phyloP scores from a whole-genome alignment of 1,284 basidiomycete genomes.

The Sanghuangporus weigelae region DNA sequence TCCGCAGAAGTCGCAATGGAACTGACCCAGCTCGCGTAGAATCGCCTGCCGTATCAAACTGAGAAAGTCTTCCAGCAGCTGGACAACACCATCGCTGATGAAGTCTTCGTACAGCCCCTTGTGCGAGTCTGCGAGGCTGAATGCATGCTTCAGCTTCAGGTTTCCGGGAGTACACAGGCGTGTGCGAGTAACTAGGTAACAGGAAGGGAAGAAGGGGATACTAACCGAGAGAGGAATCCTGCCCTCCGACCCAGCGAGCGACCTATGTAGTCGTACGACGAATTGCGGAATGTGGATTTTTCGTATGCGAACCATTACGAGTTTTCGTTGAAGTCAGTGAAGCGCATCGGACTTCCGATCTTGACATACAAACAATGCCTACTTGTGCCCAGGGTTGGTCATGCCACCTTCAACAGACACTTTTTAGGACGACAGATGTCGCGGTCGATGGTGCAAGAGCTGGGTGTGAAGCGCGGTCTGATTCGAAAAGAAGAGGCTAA shows the following conservation, averaged over 20 bases:
- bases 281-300: conserved; percentile 93
- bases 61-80: conserved; percentile 63
- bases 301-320: conserved; percentile 76
- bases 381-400: conserved; percentile 94
- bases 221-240: conserved; percentile 63
- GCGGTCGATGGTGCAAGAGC: conserved; percentile 75
- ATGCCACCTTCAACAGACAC: conserved; percentile 87
- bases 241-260: conserved; percentile 66
- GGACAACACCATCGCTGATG: conserved; percentile 13
- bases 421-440: conserved; percentile 72
- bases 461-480: conserved; percentile 85
- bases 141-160: conserved; percentile 54
- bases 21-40: conserved; percentile 54
- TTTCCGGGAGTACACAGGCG: conserved; percentile 47
- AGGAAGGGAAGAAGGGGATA: background rate
- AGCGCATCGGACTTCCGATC: conserved; percentile 45
- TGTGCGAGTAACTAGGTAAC: background rate
- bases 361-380: conserved; percentile 81
- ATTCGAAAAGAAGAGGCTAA: conserved; percentile 62
- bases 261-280: conserved; percentile 77
- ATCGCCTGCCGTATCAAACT: conserved; percentile 64
- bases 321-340: conserved; percentile 36
- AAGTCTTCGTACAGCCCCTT: conserved; percentile 66
- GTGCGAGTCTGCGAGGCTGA: conserved; percentile 83
- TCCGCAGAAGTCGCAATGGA: background rate